Conservation (phyloP, 2,329 filamentous ascomycete genomes). For the Beauveria medogensis region DNA sequence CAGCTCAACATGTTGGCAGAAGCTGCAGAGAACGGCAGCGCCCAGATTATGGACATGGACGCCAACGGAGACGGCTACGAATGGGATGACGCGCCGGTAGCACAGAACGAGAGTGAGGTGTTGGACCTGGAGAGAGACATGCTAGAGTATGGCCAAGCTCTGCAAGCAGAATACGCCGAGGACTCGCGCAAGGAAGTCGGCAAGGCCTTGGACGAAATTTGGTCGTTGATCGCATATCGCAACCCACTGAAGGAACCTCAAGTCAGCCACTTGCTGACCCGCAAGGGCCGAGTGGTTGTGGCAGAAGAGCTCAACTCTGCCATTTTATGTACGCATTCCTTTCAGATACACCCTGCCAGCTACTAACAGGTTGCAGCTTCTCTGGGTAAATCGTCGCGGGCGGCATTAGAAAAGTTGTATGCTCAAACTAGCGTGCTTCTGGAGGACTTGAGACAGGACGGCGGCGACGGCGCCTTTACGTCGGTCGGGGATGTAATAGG, state of each 20-base stretch:
- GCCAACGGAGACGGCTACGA: conserved; percentile 48
- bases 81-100: conserved; percentile 28
- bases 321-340: conserved; percentile 65
- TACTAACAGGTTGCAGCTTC: conserved; percentile 52
- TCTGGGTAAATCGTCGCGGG: conserved; percentile 79
- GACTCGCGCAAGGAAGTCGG: conserved; percentile 63
- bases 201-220: conserved; percentile 73
- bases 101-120: conserved; percentile 21
- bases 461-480: conserved; percentile 75
- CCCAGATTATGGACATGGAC: conserved; percentile 47
- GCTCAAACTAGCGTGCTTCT: conserved; percentile 81
- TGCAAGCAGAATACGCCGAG: conserved; percentile 68
- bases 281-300: conserved; percentile 64
- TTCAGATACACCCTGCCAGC: not conserved
- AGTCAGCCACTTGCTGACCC: conserved; percentile 70
- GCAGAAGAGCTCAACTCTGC: conserved; percentile 92
- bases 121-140: conserved; percentile 56
- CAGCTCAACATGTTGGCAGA: conserved; percentile 49
- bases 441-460: conserved; percentile 71
- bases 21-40: conserved; percentile 32
- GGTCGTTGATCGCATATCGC: conserved; percentile 77
- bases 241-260: conserved; percentile 69
- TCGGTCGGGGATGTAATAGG: conserved; percentile 47
- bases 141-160: conserved; percentile 68
- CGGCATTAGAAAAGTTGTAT: conserved; percentile 76